phyloP scores from a whole-genome alignment of 306 rosid genomes.

The Cucumis cinereus region DNA sequence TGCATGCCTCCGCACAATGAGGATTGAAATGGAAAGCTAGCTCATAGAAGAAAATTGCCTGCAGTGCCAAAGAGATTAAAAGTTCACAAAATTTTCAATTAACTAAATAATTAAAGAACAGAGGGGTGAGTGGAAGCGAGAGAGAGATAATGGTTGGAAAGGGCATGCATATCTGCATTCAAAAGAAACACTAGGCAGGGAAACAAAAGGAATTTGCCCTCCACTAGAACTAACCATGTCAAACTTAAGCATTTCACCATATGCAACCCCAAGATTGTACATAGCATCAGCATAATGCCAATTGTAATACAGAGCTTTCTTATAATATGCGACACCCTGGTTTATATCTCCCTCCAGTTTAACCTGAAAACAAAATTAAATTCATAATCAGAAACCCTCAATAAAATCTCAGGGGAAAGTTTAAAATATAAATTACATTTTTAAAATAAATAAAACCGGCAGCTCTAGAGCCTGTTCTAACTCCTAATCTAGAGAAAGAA shows the following conservation, averaged over 20 bases:
- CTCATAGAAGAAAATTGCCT: slow-evolving; percentile 98
- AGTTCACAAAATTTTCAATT: background rate
- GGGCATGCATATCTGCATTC: background rate
- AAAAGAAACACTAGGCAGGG: background rate
- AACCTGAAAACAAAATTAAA: slow-evolving; percentile 36
- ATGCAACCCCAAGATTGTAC: slow-evolving; percentile 99
- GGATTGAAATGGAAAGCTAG: slow-evolving; percentile 98
- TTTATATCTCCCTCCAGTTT: slow-evolving; percentile 90
- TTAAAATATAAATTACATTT: background rate
- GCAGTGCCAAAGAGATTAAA: slow-evolving; percentile 17
- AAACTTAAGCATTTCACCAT: slow-evolving; percentile 97
- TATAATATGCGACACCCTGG: slow-evolving; percentile 81
- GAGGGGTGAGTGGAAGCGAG: background rate
- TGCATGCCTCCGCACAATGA: slow-evolving; percentile 97
- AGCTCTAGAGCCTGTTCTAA: background rate
- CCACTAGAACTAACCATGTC: slow-evolving; percentile 57
- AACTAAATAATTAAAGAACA: slow-evolving; percentile 4
- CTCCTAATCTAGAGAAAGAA: background rate
- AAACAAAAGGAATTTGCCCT: background rate
- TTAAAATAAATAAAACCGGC: background rate
- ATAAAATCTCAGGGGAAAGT: background rate
- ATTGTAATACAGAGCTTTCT: slow-evolving; percentile 85
- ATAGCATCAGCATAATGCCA: slow-evolving; percentile 99
- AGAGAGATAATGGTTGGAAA: background rate
- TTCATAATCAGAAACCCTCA: slow-evolving; percentile 7